A percentile compares a stretch with the other conserved stretches of the same genome.
Conservation (phyloP, 2,329 filamentous ascomycete species). For the Colletotrichum musae region DNA sequence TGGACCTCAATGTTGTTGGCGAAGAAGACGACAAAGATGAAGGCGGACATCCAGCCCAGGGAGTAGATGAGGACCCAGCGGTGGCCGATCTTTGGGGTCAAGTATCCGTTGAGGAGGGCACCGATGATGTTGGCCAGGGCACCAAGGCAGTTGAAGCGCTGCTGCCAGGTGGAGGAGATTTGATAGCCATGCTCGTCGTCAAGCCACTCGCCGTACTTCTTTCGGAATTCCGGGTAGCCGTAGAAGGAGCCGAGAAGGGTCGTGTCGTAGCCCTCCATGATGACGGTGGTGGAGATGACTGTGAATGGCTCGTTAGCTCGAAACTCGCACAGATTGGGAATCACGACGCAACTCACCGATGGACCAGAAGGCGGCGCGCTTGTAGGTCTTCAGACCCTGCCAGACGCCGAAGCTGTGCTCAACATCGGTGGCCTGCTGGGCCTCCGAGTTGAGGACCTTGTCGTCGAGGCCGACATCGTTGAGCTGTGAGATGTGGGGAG, state of each 20-base stretch:
- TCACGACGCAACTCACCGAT: slow-evolving; percentile 48
- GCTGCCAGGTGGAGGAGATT: slow-evolving; percentile 67
- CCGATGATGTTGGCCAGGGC: slow-evolving; percentile 56
- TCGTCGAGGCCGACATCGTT: slow-evolving; percentile 52
- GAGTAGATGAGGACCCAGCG: slow-evolving; percentile 59
- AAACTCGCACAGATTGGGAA: background rate
- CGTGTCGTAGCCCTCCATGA: slow-evolving; percentile 68
- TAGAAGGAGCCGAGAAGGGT: slow-evolving; percentile 63
- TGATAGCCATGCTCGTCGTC: slow-evolving; percentile 56
- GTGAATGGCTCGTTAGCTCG: background rate
- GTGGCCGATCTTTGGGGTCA: slow-evolving; percentile 59
- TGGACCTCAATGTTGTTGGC: slow-evolving; percentile 59
- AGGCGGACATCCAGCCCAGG: slow-evolving; percentile 57
- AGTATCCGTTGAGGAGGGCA: slow-evolving; percentile 58
- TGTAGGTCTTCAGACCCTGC: slow-evolving; percentile 57
- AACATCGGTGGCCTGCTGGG: slow-evolving; percentile 52
- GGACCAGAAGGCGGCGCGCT: slow-evolving; percentile 57
- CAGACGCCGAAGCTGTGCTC: slow-evolving; percentile 54
- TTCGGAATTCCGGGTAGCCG: slow-evolving; percentile 56
- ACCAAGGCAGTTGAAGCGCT: slow-evolving; percentile 57
- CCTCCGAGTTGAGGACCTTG: slow-evolving; percentile 55
- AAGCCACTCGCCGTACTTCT: slow-evolving; percentile 57
- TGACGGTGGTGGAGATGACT: slow-evolving; percentile 61
- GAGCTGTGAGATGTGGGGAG: slow-evolving; percentile 49
- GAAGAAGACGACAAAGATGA: slow-evolving; percentile 66